Evolutionary conservation across 2,329 filamentous ascomycete species (phyloP), one percentile per base, ranked within the genome.

Genomic region (Diaporthe sp.): DNA sequence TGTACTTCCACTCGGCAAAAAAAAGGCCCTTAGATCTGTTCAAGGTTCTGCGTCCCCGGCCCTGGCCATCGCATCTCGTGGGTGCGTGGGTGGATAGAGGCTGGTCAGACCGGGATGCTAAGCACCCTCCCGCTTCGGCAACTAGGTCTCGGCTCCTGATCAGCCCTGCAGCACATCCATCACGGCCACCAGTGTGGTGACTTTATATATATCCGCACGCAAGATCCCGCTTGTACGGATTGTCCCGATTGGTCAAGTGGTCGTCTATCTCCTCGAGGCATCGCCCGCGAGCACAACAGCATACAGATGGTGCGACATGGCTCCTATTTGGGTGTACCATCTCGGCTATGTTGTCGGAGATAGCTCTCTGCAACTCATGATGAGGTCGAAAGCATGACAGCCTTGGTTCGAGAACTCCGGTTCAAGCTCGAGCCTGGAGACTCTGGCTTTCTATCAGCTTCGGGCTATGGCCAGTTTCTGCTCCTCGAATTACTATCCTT

Each of bases 111-210:
- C 31, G 28, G 47, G 47, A 42, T 55, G 17, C 12, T 13, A 37
- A 51, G 63, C 63, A 51, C 63, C 20, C 63, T 68, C 47, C 65
- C 65, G 47, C 65, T 55, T 53, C 65, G 65, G 65, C 65, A n/a
- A 68, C 47, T n/a, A 28, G 25, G 31, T 37, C 47, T 68, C 39
- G 47, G 63, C 63, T 34, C 47, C 17, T 67, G 44, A 37, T 68
- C 44, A 68, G 47, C 47, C 63, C 63, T 68, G 63, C 63, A 53
- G 31, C 47, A 31, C 63, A 8, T 39, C 51, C 25, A 53, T 53
- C 28, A 22, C 25, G 10, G 20, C n/a, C 42, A 34, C 28, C 28
- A 34, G 44, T 20, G 44, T 53, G 44, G 44, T 68, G 63, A 15
- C 44, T 37, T 17, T 39, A 39, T 37, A 67, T 34, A 37, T 37